Base-by-base conservation (phyloP, 108 stramenopile genomes). In the Nannochloropsis gaditana region DNA sequence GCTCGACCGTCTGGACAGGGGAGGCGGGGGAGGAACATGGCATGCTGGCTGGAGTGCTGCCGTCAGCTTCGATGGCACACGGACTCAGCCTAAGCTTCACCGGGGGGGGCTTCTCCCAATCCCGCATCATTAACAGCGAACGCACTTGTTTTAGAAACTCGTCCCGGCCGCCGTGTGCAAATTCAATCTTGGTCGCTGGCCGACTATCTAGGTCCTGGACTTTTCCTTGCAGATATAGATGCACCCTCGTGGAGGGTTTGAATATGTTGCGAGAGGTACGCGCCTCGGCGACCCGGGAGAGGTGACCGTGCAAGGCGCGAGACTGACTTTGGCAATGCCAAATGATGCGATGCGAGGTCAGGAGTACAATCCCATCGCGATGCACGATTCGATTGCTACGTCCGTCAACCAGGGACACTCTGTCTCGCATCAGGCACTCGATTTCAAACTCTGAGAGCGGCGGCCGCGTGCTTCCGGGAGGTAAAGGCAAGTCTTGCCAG, bases 281-380 rank as follows among this genome's bases (percentile, higher is more conserved):
- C 4, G 59, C 59, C 19, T 73, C 59, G 4, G n/a, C 59, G 59
- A 73, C 59, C 59, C n/a, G 15, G 59, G 59, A 73, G 19, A 73
- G n/a, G n/a, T 73, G 59, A n/a, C 59, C 59, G 59, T 73, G 59
- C 19, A n/a, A 73, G 15, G 59, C 59, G n/a, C 59, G 59, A n/a
- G 59, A 73, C 59, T 73, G 59, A n/a, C 19, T 73, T 73, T 73
- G 59, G 59, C 59, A 73, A n/a, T 73, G 59, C 59, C 59, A 73
- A n/a, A 73, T 73, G 59, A 73, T 73, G 59, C 59, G 59, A n/a
- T 73, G 59, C 19, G 59, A 73, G 3, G 59, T 73, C 59, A 73
- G 59, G 59, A 73, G 15, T n/a, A 73, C 59, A 15, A 73, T 6
- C 59, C 59, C 59, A n/a, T n/a, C 59, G 19, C 2, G 15, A n/a